Evolutionary conservation across 2,329 filamentous ascomycete species (phyloP), one percentile per base, ranked within the genome.

Genomic region (Curvularia spicifera): DNA sequence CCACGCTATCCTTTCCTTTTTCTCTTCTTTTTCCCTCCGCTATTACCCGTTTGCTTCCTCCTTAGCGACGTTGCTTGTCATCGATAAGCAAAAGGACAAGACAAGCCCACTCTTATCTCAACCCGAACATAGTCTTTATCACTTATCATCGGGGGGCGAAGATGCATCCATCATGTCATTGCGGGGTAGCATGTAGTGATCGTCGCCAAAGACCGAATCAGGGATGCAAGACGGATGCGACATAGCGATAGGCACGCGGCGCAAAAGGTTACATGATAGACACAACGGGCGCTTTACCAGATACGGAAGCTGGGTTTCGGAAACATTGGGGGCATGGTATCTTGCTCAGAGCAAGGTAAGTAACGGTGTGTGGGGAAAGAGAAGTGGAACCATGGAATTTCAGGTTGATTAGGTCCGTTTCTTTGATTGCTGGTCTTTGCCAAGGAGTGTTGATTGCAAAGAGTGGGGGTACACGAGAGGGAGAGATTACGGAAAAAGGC

Each of bases 261-360:
- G 39, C 37, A 9, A 42, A 57, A 8, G 49, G 51, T 49, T 53
- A 44, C 59, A 61, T 61, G 60, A 62, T 65, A 44, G 59, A 7
- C 8, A 60, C 59, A 60, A 31, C 4, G 12, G 26, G 22, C 26
- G 22, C 22, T 26, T 48, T 65, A 45, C 68, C 66, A n/a, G 39
- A 68, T 60, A 22, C 60, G 67, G 68, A 67, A 70, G 68, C 63
- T 66, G 56, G 33, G n/a, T 46, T 46, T 51, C 22, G 40, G 22
- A 20, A 43, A 43, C 20, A 43, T 43, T 43, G 40, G 40, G 22
- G 6, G 22, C 15, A 28, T 2, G 6, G 24, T 20, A 24, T 15
- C 22, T 28, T 43, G 40, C 40, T 15, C 12, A 7, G 40, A n/a
- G 40, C 15, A 15, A 4, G 22, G 22, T 26, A 12, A 26, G 13